Evolutionary conservation across 306 rosid genomes (phyloP).

Genomic region (Notholithocarpus densiflorus): DNA sequence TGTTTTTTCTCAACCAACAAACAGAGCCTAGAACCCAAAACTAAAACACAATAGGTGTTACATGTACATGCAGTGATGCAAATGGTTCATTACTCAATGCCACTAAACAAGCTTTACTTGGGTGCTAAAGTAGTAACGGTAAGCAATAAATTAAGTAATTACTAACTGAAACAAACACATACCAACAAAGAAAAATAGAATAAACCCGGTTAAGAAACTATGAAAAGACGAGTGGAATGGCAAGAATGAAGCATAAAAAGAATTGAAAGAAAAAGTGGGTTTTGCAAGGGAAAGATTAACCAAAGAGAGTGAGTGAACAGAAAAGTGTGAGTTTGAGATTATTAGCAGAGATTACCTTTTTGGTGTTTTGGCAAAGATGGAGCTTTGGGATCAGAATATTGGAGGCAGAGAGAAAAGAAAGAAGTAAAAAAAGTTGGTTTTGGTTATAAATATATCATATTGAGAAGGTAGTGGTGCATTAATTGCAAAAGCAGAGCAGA

Average conservation of each 20-base stretch:
- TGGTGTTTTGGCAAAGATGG: not conserved
- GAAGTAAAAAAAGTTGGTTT: not conserved
- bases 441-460: not conserved
- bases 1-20: not conserved
- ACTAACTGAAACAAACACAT: not conserved
- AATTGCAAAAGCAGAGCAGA: slow-evolving; percentile 49
- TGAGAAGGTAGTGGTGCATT: slow-evolving; percentile 43
- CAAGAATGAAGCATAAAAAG: not conserved
- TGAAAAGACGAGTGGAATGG: not conserved
- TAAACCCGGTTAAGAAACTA: not conserved
- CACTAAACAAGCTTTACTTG: not conserved
- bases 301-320: not conserved
- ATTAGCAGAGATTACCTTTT: slow-evolving; percentile 30
- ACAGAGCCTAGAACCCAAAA: not conserved
- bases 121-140: not conserved
- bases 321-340: not conserved
- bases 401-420: not conserved
- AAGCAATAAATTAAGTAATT: not conserved
- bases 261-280: not conserved
- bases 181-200: not conserved
- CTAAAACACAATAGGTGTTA: not conserved
- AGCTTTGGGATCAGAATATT: slow-evolving; percentile 4
- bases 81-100: not conserved
- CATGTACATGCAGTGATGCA: not conserved
- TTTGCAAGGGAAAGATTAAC: not conserved